Evolutionary conservation across 148 eudicot species (phyloP).

Genomic region (Linanthus parryae): DNA sequence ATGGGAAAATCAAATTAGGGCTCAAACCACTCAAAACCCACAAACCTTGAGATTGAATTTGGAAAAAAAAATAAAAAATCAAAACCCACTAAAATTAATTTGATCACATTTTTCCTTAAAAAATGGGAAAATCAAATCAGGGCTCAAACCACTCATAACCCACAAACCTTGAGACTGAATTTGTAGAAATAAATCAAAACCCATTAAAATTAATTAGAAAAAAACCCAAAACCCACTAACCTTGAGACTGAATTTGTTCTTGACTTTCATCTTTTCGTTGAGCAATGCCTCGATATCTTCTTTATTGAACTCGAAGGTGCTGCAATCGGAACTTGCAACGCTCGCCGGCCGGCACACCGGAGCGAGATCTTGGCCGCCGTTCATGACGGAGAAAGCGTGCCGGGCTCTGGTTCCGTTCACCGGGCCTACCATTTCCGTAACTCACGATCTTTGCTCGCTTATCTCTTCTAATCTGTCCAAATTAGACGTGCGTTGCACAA

Average conservation of each 20-base stretch:
- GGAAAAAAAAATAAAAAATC: no score
- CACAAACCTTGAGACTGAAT: not conserved
- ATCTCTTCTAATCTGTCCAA: conserved; percentile 26
- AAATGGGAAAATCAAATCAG: no score
- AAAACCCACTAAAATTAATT: no score
- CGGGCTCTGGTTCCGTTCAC: conserved; percentile 43
- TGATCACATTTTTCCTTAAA: conserved; percentile 97
- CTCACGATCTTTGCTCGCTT: conserved; percentile 38
- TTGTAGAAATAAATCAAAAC: not conserved
- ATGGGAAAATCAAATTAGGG: no score
- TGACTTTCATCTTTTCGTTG: conserved; percentile 70
- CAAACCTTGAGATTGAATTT: no score
- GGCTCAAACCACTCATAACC: conserved; percentile 1
- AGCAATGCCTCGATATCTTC: conserved; percentile 80
- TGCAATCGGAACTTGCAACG: conserved; percentile 59
- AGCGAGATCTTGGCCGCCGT: conserved; percentile 52
- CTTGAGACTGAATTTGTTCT: conserved; percentile 75
- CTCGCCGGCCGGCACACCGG: conserved; percentile 56
- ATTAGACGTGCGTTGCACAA: conserved; percentile 27
- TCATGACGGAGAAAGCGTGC: conserved; percentile 44
- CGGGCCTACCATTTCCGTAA: conserved; percentile 28
- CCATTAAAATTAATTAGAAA: not conserved
- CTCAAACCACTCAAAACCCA: no score
- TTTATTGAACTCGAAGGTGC: conserved; percentile 57
- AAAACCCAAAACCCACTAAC: conserved; percentile 20